These are phyloP conservation scores for Petunia axillaris DNA, from an alignment of 257 asterid genomes.

Conservation along the genomic window DNA sequence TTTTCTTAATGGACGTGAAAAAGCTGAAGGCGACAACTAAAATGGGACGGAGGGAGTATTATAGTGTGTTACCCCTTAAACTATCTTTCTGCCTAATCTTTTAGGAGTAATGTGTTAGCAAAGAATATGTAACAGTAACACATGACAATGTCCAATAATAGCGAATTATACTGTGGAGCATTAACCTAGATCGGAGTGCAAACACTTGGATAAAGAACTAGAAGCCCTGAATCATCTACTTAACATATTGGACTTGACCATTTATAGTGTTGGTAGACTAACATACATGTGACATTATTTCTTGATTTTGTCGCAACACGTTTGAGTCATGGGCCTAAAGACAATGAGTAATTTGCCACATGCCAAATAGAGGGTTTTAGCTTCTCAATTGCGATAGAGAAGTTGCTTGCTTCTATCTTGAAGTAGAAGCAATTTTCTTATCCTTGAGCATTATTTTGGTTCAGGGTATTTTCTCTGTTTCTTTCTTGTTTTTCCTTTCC, in stretches of 20 bases:
- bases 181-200: background rate
- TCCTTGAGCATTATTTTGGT: background rate
- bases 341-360: conserved; percentile 9
- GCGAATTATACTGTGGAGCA: background rate
- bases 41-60: no score
- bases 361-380: background rate
- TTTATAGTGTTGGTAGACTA: background rate
- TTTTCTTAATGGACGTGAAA: no score
- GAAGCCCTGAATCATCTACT: background rate
- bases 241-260: background rate
- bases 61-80: no score
- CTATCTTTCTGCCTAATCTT: background rate
- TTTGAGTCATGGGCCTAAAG: background rate
- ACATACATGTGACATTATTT: conserved; percentile 9
- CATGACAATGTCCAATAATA: conserved; percentile 3
- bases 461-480: background rate
- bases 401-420: conserved; percentile 3
- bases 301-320: conserved; percentile 5
- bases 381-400: background rate
- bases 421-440: background rate
- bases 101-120: background rate
- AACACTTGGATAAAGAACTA: background rate
- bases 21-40: no score
- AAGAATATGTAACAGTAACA: background rate
- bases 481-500: background rate